These are phyloP conservation scores for Omphalotus olearius DNA, from an alignment of 1,284 basidiomycete genomes.

Conservation along the genomic window DNA sequence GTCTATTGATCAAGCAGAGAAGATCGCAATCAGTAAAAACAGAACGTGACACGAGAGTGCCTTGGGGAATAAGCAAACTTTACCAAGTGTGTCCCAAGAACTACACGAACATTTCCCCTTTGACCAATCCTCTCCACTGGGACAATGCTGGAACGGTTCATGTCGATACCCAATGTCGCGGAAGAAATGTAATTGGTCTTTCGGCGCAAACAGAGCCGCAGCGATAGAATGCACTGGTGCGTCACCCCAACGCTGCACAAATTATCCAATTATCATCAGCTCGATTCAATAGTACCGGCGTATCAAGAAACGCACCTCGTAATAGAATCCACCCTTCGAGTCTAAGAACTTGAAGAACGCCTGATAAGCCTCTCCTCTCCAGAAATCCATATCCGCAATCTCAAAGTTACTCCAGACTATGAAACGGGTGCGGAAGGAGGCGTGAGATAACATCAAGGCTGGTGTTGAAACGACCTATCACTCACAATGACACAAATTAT, in stretches of 20 bases:
- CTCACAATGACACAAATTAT: conserved; percentile 82
- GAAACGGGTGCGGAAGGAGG: not conserved
- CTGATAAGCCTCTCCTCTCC: conserved; percentile 72
- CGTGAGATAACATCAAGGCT: not conserved
- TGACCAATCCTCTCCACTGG: conserved; percentile 39
- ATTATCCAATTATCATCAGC: too few species aligned
- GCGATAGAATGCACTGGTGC: conserved; percentile 82
- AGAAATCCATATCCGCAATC: conserved; percentile 80
- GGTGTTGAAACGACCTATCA: conserved; percentile 11
- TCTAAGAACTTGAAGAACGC: conserved; percentile 81
- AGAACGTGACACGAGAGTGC: not conserved
- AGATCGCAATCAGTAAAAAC: not conserved
- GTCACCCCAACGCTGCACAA: conserved; percentile 71
- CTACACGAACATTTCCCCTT: conserved; percentile 48
- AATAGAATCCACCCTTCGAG: conserved; percentile 79
- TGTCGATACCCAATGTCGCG: conserved; percentile 59
- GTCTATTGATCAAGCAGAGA: not conserved
- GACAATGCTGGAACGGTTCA: conserved; percentile 60
- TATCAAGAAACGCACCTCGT: conserved; percentile 49
- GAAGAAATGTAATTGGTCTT: conserved; percentile 71
- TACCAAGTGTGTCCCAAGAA: conserved; percentile 7
- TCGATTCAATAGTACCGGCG: too few species aligned
- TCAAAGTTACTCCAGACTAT: conserved; percentile 84
- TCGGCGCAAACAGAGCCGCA: conserved; percentile 60
- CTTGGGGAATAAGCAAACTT: not conserved